Conservation (phyloP, 352 stramenopile species). For the Achlya hypogyna region DNA sequence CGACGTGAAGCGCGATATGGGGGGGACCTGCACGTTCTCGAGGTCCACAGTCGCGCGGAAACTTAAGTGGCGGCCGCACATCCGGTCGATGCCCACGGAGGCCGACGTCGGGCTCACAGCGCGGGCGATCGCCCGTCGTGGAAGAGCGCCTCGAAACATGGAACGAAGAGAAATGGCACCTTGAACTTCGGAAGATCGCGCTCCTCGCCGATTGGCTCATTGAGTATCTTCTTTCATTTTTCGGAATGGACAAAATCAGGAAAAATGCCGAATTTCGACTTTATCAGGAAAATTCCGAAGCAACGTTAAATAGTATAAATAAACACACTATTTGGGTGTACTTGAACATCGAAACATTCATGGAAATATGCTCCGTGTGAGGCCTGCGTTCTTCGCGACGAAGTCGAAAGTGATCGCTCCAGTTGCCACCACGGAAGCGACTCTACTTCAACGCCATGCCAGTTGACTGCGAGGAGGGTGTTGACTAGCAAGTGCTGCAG, state of each 20-base stretch:
- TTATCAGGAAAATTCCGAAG: background rate
- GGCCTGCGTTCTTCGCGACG: too few relatives aligned
- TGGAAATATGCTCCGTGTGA: too few relatives aligned
- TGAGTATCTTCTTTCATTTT: background rate
- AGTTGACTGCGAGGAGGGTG: too few relatives aligned
- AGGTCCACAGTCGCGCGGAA: background rate
- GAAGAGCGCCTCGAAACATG: background rate
- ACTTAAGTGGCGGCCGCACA: background rate
- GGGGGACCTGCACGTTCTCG: background rate
- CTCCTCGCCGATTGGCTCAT: background rate
- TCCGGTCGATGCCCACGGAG: too few relatives aligned
- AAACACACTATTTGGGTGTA: too few relatives aligned
- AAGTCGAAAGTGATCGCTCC: too few relatives aligned
- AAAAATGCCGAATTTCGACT: background rate
- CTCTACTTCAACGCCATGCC: too few relatives aligned
- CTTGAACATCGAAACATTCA: too few relatives aligned
- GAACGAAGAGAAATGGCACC: background rate
- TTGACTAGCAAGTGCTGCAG: conserved; percentile 1
- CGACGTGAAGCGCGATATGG: background rate
- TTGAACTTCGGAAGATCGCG: background rate
- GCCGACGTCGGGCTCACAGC: too few relatives aligned
- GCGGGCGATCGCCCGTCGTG: too few relatives aligned
- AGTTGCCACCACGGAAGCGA: too few relatives aligned
- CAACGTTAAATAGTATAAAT: background rate
- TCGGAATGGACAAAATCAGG: background rate